phyloP scores from a whole-genome alignment of 768 basidiomycete species.

The Neoboletus brunneissimus region DNA sequence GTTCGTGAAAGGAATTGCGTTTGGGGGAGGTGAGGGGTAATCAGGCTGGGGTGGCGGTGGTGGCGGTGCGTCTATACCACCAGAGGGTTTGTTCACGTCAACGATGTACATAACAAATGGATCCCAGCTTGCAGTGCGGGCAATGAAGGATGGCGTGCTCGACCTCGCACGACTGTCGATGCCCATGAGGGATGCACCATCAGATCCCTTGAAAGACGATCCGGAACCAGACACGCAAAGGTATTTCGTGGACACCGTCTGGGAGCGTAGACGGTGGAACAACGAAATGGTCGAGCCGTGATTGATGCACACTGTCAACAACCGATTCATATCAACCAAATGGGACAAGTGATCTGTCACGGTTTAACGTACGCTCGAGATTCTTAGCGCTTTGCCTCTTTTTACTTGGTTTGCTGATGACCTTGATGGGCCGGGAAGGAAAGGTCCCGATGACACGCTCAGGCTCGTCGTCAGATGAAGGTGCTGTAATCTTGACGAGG shows the following conservation, averaged over 20 bases:
- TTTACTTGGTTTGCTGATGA: constrained; percentile 98
- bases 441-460: constrained; percentile 86
- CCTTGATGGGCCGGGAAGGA: constrained; percentile 93
- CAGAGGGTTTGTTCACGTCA: constrained; percentile 81
- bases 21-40: constrained; percentile 89
- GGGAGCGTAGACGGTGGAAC: constrained; percentile 93
- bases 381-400: constrained; percentile 94
- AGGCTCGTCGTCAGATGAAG: constrained; percentile 73
- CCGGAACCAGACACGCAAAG: constrained; percentile 93
- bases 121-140: constrained; percentile 89
- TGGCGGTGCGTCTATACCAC: constrained; percentile 72
- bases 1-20: constrained; percentile 82
- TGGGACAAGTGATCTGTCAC: constrained; percentile 8
- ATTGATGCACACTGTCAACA: constrained; percentile 79
- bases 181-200: constrained; percentile 83
- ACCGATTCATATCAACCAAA: constrained; percentile 13
- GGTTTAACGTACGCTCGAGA: constrained; percentile 68
- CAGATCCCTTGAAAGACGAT: constrained; percentile 90
- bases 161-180: constrained; percentile 67
- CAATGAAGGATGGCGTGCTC: constrained; percentile 84
- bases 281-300: constrained; percentile 94
- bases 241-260: constrained; percentile 94
- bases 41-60: constrained; percentile 83
- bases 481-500: constrained; percentile 82
- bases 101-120: constrained; percentile 98